Percentiles rank a stretch among this genome's conserved stretches.
Evolutionary conservation across 495 filamentous ascomycete genomes (phyloP).

Genomic region (Evansstolkia leycettana): DNA sequence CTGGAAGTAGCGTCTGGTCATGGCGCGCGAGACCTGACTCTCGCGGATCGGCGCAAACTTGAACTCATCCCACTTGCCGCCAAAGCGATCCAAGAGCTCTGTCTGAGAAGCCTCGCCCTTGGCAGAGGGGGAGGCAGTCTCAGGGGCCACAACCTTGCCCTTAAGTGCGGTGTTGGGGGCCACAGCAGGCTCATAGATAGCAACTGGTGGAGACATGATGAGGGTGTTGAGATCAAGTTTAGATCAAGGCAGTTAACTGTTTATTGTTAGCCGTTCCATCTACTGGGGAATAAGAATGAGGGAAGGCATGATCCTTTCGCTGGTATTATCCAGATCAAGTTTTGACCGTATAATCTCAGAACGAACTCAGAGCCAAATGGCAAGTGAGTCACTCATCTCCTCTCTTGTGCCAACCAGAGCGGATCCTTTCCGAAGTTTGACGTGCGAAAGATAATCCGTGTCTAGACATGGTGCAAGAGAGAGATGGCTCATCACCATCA

Average conservation of each 20-base stretch:
- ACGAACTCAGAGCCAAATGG: conserved; percentile 32
- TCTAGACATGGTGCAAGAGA: no score
- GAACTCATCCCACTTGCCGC: conserved; percentile 64
- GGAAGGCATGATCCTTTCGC: conserved; percentile 91
- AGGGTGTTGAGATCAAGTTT: conserved; percentile 12
- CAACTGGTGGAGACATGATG: conserved; percentile 69
- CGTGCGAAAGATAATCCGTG: no score
- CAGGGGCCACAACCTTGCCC: conserved; percentile 30
- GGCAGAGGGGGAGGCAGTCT: conserved; percentile 22
- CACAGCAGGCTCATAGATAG: conserved; percentile 32
- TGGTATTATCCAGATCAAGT: conserved; percentile 99
- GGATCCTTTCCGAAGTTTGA: no score
- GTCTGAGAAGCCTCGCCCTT: conserved; percentile 24
- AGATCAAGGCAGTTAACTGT: conserved; percentile 15
- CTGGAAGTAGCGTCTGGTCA: conserved; percentile 82
- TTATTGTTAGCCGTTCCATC: conserved; percentile 27
- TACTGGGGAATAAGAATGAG: conserved; percentile 14
- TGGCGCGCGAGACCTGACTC: conserved; percentile 80
- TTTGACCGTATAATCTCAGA: conserved; percentile 94
- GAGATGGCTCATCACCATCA: no score
- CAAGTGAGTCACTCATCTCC: background rate
- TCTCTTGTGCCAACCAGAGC: background rate
- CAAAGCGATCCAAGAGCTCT: conserved; percentile 48
- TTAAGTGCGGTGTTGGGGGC: conserved; percentile 31
- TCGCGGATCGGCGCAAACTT: conserved; percentile 78